Evolutionary conservation across 1,139 yeast genomes (phyloP), one percentile per base, ranked within the genome.

Genomic region (Scheffersomyces titani): DNA sequence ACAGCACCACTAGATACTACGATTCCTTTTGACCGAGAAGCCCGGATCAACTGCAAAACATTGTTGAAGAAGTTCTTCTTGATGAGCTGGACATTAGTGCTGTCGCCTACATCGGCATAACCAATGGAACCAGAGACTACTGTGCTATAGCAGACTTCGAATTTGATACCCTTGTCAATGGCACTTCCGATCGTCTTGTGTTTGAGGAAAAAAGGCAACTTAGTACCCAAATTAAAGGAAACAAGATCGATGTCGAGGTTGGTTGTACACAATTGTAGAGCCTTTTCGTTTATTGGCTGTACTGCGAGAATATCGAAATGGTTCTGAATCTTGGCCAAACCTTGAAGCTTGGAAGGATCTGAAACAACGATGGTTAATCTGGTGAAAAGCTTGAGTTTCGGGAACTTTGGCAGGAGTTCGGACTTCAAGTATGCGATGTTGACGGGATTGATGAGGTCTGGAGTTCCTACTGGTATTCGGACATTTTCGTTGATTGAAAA

Each of bases 101-200:
- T 65, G 5, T 60, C 67, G 47, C 60, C 62, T 4, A 67, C 59
- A 50, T 69, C 57, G 6, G 65, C 66, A 67, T 71, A 66, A 59
- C 75, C 73, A 51, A 80, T 81, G 5, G 81, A 72, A 6, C 82
- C 78, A 6, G 76, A 68, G 24, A 84, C 73, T 44, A 88, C 74
- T 51, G 85, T 77, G 18, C 85, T 76, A 70, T 94, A 94, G 55
- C 86, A 81, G 16, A 94, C 81, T 70, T 94, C 99, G 63, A 94
- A 84, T 63, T 86, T 86, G 51, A 92, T 83, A 1, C 99, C 99
- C 57, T 89, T 84, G 19, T 88, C 89, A 19, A 90, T 81, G 1
- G 96, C 98, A 51, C 92, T 86, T 49, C 97, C 90, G 9, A 92
- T 81, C 0, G 92, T 86, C 66, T 92, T 91, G 74, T 92, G 97